Evolutionary conservation across 2,329 filamentous ascomycete species (phyloP).

Genomic region (Pestalotiopsis fici): DNA sequence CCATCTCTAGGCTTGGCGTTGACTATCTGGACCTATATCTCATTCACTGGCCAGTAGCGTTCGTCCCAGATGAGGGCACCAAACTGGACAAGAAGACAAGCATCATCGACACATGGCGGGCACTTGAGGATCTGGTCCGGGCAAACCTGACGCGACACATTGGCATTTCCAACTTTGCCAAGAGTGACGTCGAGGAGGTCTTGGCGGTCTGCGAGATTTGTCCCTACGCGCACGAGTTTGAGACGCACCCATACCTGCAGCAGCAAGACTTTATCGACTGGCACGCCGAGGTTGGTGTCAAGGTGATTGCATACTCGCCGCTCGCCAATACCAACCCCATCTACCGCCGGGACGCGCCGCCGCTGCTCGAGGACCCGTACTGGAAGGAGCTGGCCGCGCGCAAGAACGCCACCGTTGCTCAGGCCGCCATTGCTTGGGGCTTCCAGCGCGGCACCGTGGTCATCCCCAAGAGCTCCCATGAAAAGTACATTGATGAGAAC

Average conservation of each 20-base stretch:
- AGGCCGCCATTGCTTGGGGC: constrained; percentile 49
- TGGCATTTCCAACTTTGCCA: constrained; percentile 63
- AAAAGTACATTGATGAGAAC: constrained; percentile 45
- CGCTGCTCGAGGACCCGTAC: constrained; percentile 41
- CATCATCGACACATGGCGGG: constrained; percentile 53
- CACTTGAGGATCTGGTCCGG: constrained; percentile 56
- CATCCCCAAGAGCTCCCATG: constrained; percentile 51
- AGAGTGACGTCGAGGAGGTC: constrained; percentile 36
- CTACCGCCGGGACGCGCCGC: constrained; percentile 33
- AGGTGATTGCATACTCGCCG: constrained; percentile 46
- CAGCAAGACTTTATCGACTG: constrained; percentile 49
- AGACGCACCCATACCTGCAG: constrained; percentile 53
- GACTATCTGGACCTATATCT: constrained; percentile 56
- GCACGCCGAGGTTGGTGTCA: constrained; percentile 42
- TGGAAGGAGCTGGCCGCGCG: constrained; percentile 37
- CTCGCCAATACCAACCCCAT: constrained; percentile 54
- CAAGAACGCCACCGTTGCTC: constrained; percentile 42
- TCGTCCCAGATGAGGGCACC: constrained; percentile 28
- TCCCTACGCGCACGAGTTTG: constrained; percentile 61
- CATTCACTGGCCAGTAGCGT: constrained; percentile 42
- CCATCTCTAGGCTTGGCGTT: constrained; percentile 46
- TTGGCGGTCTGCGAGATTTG: constrained; percentile 44
- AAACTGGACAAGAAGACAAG: constrained; percentile 28
- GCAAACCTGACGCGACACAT: constrained; percentile 56
- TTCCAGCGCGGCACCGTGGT: constrained; percentile 46